Conservation (phyloP, 1,284 basidiomycete genomes). For the Porogramme epimiltina region DNA sequence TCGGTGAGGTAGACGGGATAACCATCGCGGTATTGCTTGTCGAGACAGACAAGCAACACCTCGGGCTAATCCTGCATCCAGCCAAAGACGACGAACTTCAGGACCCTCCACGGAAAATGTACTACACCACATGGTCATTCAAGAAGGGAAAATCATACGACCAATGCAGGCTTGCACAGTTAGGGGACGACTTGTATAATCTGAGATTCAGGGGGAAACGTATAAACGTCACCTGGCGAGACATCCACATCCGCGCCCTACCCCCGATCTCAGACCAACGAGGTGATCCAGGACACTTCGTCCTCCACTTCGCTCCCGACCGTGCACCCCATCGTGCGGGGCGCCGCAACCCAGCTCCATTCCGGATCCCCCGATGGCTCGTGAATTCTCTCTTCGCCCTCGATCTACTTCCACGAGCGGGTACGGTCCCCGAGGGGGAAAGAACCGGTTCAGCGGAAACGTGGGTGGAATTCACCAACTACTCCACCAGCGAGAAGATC, state of each 20-base stretch:
- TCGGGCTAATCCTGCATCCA: background rate
- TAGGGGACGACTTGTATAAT: background rate
- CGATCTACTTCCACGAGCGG: too few relatives aligned
- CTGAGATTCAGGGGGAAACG: background rate
- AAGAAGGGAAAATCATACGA: background rate
- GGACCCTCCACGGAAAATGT: background rate
- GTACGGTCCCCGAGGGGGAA: too few relatives aligned
- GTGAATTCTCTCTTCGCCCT: too few relatives aligned
- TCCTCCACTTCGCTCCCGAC: background rate
- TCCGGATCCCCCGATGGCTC: too few relatives aligned
- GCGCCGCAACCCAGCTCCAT: too few relatives aligned
- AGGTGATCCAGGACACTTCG: too few relatives aligned
- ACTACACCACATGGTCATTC: background rate
- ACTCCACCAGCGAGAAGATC: too few relatives aligned
- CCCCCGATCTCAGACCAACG: background rate
- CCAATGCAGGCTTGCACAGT: background rate
- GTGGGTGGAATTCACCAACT: too few relatives aligned
- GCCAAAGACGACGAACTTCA: background rate
- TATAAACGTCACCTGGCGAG: slow-evolving; percentile 1
- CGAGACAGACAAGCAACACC: background rate
- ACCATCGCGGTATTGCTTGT: background rate
- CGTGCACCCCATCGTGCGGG: background rate
- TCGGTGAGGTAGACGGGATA: background rate
- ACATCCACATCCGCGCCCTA: background rate
- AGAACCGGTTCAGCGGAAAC: too few relatives aligned